These are phyloP conservation scores for Vitis hybrid DNA, from an alignment of 177 flowering plant species.

Conservation along the genomic window DNA sequence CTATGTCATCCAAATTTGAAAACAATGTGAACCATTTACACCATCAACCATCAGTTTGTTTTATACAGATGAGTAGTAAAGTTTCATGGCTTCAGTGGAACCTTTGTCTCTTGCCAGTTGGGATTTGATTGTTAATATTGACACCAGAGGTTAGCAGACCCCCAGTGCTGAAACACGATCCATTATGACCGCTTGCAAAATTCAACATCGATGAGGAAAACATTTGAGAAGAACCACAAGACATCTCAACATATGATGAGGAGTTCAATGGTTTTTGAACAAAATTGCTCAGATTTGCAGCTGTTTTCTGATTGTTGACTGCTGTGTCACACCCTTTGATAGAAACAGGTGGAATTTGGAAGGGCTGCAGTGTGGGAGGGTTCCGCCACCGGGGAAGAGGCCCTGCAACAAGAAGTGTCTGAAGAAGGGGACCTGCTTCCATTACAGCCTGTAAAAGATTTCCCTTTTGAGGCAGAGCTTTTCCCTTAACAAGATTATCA, in stretches of 20 bases:
- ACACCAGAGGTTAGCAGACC: constrained; percentile 16
- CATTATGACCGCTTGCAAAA: constrained; percentile 20
- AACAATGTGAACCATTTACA: constrained; percentile 23
- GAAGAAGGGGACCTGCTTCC: constrained; percentile 80
- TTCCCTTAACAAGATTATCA: constrained; percentile 44
- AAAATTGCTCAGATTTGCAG: not conserved
- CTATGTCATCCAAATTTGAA: constrained; percentile 12
- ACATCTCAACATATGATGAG: constrained; percentile 20
- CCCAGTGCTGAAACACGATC: constrained; percentile 18
- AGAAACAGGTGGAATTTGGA: constrained; percentile 58
- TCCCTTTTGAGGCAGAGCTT: constrained; percentile 66
- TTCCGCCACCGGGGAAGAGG: constrained; percentile 90
- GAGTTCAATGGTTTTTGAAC: constrained; percentile 9
- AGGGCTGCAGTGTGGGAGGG: constrained; percentile 67
- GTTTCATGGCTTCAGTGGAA: constrained; percentile 23
- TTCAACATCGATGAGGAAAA: constrained; percentile 35
- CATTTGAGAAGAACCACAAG: constrained; percentile 24
- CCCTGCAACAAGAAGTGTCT: constrained; percentile 80
- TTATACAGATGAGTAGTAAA: constrained; percentile 13
- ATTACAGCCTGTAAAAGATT: constrained; percentile 66
- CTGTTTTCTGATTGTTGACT: constrained; percentile 5
- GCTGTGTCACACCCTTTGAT: constrained; percentile 25
- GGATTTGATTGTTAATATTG: constrained; percentile 10
- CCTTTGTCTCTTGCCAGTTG: constrained; percentile 47
- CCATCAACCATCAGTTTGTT: constrained; percentile 5